Evolutionary conservation across 129 eudicot genomes (phyloP), one percentile per base, ranked within the genome.

Genomic region (Lonicera japonica): DNA sequence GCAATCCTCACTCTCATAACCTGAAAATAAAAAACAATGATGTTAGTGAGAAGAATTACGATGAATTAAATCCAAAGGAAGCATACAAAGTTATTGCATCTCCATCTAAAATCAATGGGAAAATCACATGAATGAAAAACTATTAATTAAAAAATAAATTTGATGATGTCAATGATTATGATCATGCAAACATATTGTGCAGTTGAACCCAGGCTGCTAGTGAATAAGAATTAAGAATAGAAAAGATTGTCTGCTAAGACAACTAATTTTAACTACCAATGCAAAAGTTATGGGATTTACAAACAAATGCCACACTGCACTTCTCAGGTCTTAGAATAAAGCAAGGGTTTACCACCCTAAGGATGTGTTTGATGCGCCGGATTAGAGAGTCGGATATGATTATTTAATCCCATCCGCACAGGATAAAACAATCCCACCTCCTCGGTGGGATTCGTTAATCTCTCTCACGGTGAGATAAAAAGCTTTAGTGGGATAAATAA

Each of bases 1-100:
- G 79, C 95, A 84, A 56, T 91, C 94, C 69, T 91, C 95, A 56
- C 94, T 91, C 65, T 87, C 97, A 67, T 91, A 87, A 45, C 97
- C 97, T 91, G 82, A 29, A 75, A 71, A 59, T 66, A 36, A 40
- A 34, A 63, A 24, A 46, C 14, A 23, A 21, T 58, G 15, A 12
- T 0, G 15, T 14, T 11, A 12, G 25, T 24, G 11, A 16, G 48
- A 21, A 24, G 13, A 64, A 47, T 6, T 29, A 29, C 6, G 36
- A 29, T 29, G 36, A 29, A 29, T 29, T 29, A 29, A 29, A 5
- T 48, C 25, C 18, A 48, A 58, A 50, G 11, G 20, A 63, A 23
- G 23, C 13, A 6, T 14, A 25, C 15, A 47, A 3, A 17, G 12
- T 17, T 48, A n/a, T 13, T 25, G 41, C 16, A 10, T 38, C 17